Evolutionary conservation across 1,284 basidiomycete species (phyloP), one percentile per base, ranked within the genome.

Genomic region (Ustilago cynodontis): DNA sequence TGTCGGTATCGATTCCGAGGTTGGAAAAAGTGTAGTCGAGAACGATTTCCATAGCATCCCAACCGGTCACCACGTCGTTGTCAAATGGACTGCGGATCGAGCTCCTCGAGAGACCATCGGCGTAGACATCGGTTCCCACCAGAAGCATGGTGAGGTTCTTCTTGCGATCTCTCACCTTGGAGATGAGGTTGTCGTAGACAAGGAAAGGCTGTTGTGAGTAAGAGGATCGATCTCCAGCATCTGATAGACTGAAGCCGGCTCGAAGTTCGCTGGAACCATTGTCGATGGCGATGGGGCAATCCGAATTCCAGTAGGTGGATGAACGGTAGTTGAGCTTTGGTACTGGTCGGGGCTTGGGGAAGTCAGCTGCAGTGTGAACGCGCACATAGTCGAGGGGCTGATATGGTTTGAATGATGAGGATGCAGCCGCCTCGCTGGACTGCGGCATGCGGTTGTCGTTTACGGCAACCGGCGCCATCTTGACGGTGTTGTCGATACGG

Each of bases 11-110:
- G 74, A 98, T 92, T 9, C 93, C 93, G 8, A 99, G 89, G 67
- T 92, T 91, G 60, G 93, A 88, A 85, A 98, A 95, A 41, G 93
- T 92, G 87, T 93, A 95, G 87, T 99, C 96, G 56, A 99, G 88
- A 3, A 94, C 93, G 85, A 93, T 92, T 89, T 99, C 96, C 80
- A 85, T 82, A 1, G 82, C 76, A 53, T 86, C 85, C 62, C 78
- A 80, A 24, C 73, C 73, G 43, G 81, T 82, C n/a, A 86, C 77
- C 16, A 86, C 82, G 50, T 85, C 83, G 41, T 37, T 61, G 53
- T 86, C 85, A 49, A 81, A 85, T 2, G 85, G 76, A 45, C 72
- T 80, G 37, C 80, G 77, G 47, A 84, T 80, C 52, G 65, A 62
- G 22, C 74, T 68, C 18, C 82, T 66, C 1, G 78, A 71, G 3